Percentiles rank a stretch among this genome's conserved stretches.
Conservation (phyloP, 1,284 basidiomycete species). For the Sutorius eximius region DNA sequence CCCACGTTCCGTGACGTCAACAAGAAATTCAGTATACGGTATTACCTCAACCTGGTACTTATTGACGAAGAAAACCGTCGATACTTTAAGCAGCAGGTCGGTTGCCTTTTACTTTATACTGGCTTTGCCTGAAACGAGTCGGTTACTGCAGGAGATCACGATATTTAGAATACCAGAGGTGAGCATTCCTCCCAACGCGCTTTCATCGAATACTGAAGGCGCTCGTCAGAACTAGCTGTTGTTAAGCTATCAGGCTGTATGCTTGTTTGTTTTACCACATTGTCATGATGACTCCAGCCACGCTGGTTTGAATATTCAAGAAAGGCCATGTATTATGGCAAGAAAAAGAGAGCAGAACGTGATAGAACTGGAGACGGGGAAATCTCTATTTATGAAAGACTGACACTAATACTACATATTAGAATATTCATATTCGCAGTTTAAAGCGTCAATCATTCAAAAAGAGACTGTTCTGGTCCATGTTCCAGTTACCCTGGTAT, state of each 20-base stretch:
- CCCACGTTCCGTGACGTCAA: constrained; percentile 99
- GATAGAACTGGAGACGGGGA: neutral
- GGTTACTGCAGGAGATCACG: constrained; percentile 57
- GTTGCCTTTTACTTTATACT: constrained; percentile 7
- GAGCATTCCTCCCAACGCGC: neutral
- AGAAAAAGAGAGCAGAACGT: neutral
- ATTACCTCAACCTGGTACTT: constrained; percentile 95
- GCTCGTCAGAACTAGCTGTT: constrained; percentile 25
- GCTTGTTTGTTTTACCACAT: constrained; percentile 10
- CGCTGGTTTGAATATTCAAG: constrained; percentile 2
- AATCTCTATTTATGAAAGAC: constrained; percentile 5
- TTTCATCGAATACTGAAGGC: constrained; percentile 4
- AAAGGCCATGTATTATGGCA: neutral
- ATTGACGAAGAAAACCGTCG: constrained; percentile 97
- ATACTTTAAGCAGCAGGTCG: constrained; percentile 89
- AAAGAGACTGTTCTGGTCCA: neutral
- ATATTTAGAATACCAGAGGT: constrained; percentile 77
- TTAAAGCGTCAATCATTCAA: neutral
- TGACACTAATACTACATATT: constrained; percentile 18
- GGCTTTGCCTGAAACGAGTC: neutral
- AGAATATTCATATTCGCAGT: constrained; percentile 1
- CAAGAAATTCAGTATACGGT: constrained; percentile 97
- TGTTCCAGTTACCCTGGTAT: neutral
- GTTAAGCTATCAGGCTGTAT: constrained; percentile 5
- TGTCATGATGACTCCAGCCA: neutral